Evolutionary conservation across 1,139 yeast species (phyloP).

Genomic region (Diutina catenulata): DNA sequence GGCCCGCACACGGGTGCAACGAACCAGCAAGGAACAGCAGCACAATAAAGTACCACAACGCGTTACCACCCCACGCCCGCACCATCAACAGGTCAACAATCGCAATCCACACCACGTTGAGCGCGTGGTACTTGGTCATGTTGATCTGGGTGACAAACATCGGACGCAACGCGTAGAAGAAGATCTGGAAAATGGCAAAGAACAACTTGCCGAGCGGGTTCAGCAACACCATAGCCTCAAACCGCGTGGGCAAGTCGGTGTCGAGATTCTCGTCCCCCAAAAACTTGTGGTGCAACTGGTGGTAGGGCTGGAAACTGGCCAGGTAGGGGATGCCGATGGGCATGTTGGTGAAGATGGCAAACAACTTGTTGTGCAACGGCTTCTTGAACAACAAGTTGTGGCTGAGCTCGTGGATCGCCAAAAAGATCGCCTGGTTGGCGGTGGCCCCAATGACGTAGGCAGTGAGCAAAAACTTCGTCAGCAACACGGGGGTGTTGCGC

Average conservation of each 20-base stretch:
- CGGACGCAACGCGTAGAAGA: constrained; percentile 84
- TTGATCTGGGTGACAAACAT: constrained; percentile 71
- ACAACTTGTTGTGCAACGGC: constrained; percentile 66
- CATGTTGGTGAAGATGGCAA: constrained; percentile 64
- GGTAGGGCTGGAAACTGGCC: constrained; percentile 88
- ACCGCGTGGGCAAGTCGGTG: constrained; percentile 74
- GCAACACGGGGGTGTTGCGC: constrained; percentile 40
- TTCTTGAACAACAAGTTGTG: constrained; percentile 80
- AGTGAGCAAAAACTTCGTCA: constrained; percentile 42
- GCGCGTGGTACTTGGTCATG: constrained; percentile 61
- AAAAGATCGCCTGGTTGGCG: constrained; percentile 67
- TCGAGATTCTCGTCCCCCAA: constrained; percentile 79
- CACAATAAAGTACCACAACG: constrained; percentile 56
- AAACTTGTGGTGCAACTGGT: constrained; percentile 82
- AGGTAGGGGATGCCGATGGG: constrained; percentile 88
- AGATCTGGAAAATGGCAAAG: constrained; percentile 80
- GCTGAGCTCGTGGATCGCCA: constrained; percentile 80
- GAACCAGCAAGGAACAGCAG: constrained; percentile 87
- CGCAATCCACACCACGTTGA: constrained; percentile 55
- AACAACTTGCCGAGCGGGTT: constrained; percentile 79
- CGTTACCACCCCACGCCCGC: constrained; percentile 47
- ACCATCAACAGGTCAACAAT: constrained; percentile 47
- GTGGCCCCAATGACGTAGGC: constrained; percentile 84
- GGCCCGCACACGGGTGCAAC: constrained; percentile 90
- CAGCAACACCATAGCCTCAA: constrained; percentile 65